Evolutionary conservation across 805 yeast genomes (phyloP), one percentile per base, ranked within the genome.

Genomic region (Cyberlindnera americana): DNA sequence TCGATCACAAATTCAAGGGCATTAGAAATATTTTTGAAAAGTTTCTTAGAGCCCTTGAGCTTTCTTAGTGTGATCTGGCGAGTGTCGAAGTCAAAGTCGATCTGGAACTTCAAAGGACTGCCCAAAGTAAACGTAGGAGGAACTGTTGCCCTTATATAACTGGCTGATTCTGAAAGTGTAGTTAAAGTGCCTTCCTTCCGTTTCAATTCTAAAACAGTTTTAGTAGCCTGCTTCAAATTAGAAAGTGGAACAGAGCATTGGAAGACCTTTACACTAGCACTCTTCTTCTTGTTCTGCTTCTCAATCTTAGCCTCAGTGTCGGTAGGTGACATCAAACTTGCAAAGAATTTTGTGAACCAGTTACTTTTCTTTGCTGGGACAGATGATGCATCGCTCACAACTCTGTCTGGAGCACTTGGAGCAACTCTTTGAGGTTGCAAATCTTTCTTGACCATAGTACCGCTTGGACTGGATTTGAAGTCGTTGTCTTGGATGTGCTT

Each of bases 181-280:
- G 68, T 69, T 19, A 75, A 63, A 3, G 78, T 64, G 0, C 80
- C 80, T 53, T 75, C 79, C 38, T 71, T 64, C 39, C 64, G 58
- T 49, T 73, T 72, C 52, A 73, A 55, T 45, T 65, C 66, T 38
- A 75, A 54, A 7, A 73, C 72, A 37, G 62, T 62, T 40, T 61
- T 64, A 27, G 56, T 52, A 19, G 57, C 50, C 31, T 45, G 52
- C 37, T 49, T 56, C 23, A 59, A 42, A 8, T 37, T 33, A 5
- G 43, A 25, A 14, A 54, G 40, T 6, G 56, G 52, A 19, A 53
- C 47, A 7, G 50, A 27, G 2, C 50, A 36, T 7, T 41, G 35
- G 40, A 49, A 55, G 3, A 36, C 30, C 30, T 43, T 48, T 7
- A 30, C 22, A 3, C 27, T 29, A 9, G 19, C 22, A 19, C 19